Conservation (phyloP, 139 green algal genomes). For the Haematococcus lacustris region DNA sequence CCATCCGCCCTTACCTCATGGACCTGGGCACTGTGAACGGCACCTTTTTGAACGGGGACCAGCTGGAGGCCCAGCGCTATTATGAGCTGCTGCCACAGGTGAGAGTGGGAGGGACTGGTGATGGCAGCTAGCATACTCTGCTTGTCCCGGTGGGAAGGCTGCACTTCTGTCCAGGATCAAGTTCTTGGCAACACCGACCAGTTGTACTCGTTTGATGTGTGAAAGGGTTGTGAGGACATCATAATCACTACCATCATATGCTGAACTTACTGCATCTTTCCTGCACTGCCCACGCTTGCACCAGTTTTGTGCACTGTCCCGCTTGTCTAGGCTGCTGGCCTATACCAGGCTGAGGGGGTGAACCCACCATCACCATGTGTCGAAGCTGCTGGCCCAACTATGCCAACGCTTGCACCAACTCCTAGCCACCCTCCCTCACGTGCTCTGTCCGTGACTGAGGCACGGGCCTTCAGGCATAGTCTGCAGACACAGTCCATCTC, state of each 20-base stretch:
- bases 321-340: too few relatives aligned
- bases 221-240: neutral
- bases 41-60: conserved; percentile 86
- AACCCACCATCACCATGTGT: too few relatives aligned
- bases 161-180: neutral
- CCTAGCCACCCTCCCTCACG: neutral
- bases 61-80: conserved; percentile 71
- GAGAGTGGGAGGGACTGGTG: neutral
- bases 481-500: too few relatives aligned
- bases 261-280: neutral
- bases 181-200: neutral
- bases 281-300: too few relatives aligned
- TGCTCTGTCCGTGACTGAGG: neutral
- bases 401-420: neutral
- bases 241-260: neutral
- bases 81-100: conserved; percentile 83
- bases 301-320: too few relatives aligned
- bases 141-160: neutral
- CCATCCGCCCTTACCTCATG: conserved; percentile 81
- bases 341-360: too few relatives aligned
- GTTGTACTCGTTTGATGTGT: neutral
- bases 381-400: neutral
- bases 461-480: too few relatives aligned
- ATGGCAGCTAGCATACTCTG: neutral
- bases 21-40: conserved; percentile 91